Percentiles rank a stretch among this genome's conserved stretches.
Conservation (phyloP, 306 rosid genomes). For the Spatholobus suberectus region DNA sequence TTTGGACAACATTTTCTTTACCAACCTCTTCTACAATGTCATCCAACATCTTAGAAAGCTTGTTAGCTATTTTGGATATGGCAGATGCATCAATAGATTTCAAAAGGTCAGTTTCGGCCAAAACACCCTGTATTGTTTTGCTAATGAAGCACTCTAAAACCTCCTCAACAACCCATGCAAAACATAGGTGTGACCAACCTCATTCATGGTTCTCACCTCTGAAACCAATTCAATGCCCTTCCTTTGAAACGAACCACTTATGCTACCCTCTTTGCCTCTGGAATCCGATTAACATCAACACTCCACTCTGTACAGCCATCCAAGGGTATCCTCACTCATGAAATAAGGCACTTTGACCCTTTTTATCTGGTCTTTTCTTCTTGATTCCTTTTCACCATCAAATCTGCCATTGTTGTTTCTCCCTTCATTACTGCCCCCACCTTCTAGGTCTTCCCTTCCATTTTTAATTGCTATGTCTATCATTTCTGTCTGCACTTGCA, state of each 20-base stretch:
- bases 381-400: background rate
- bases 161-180: background rate
- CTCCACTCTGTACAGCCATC: background rate
- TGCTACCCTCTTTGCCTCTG: background rate
- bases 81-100: no score
- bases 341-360: background rate
- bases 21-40: no score
- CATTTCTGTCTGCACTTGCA: background rate
- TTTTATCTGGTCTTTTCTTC: background rate
- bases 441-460: background rate
- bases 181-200: background rate
- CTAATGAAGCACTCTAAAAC: background rate
- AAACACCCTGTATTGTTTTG: no score
- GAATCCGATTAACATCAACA: background rate
- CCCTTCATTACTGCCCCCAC: background rate
- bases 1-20: no score
- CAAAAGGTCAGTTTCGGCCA: no score
- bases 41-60: no score
- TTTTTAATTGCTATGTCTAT: background rate
- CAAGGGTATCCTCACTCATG: background rate
- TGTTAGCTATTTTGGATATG: no score
- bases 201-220: background rate
- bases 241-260: background rate
- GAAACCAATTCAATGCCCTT: background rate
- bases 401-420: background rate